phyloP scores from a whole-genome alignment of 2,329 filamentous ascomycete genomes.

The Xylaria sp. region DNA sequence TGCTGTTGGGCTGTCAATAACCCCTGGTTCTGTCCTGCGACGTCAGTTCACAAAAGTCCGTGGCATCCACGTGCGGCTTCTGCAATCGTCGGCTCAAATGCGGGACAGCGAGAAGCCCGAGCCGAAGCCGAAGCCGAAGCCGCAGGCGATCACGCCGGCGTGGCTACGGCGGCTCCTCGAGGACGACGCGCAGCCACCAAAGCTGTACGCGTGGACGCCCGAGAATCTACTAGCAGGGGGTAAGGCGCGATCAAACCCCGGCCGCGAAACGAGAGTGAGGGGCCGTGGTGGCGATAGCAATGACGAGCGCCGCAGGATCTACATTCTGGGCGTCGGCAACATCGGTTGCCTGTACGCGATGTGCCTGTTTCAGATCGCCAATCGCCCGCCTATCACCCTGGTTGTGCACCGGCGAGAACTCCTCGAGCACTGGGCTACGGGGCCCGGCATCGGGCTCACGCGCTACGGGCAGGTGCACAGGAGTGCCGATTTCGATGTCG shows the following conservation, averaged over 20 bases:
- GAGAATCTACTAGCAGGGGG: constrained; percentile 38
- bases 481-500: constrained; percentile 59
- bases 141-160: constrained; percentile 23
- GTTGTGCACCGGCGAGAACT: constrained; percentile 74
- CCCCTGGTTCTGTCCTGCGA: background rate
- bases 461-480: constrained; percentile 50
- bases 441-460: constrained; percentile 59
- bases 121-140: background rate
- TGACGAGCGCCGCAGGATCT: constrained; percentile 63
- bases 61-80: background rate
- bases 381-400: constrained; percentile 79
- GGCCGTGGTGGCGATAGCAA: background rate
- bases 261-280: background rate
- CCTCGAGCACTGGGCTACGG: constrained; percentile 59
- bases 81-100: constrained; percentile 22
- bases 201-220: constrained; percentile 48
- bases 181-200: constrained; percentile 38
- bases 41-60: background rate
- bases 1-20: background rate
- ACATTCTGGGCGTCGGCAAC: constrained; percentile 84
- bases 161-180: constrained; percentile 44
- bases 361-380: constrained; percentile 68
- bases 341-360: constrained; percentile 83
- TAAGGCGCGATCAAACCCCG: background rate
- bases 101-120: background rate